phyloP scores from a whole-genome alignment of 176 grass and related monocot species.

The sorghum (Sorghum bicolor) region DNA sequence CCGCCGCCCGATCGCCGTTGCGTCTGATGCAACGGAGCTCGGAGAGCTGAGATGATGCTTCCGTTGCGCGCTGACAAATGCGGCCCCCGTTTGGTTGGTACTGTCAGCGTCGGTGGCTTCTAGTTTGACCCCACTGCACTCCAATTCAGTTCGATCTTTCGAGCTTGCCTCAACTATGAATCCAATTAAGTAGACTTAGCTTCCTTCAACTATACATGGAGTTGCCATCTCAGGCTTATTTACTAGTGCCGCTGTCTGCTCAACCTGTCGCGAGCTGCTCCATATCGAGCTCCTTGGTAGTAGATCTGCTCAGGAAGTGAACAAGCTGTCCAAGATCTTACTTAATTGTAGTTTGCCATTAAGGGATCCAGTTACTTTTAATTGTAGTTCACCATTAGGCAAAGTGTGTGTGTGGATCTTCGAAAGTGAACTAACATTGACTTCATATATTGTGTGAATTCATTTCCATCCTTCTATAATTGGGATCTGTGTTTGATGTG shows the following conservation, averaged over 20 bases:
- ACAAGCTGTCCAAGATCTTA: not conserved
- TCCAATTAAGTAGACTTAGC: not conserved
- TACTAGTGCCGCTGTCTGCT: not conserved
- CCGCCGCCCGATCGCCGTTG: constrained; percentile 19
- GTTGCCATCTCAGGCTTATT: not conserved
- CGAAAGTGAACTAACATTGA: not conserved
- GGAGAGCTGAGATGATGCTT: not conserved
- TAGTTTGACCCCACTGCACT: not conserved
- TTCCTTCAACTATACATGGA: not conserved
- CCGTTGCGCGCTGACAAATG: constrained; percentile 26
- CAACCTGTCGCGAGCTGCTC: not conserved
- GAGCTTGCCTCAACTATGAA: not conserved
- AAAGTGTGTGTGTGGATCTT: constrained; percentile 1
- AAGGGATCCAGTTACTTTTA: not conserved
- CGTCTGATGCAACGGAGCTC: not conserved
- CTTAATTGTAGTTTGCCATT: not conserved
- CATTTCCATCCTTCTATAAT: not conserved
- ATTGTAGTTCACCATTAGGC: not conserved
- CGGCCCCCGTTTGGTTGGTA: not conserved
- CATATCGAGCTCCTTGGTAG: not conserved
- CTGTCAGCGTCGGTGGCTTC: constrained; percentile 22
- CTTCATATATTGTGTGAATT: not conserved
- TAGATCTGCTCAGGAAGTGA: constrained; percentile 22
- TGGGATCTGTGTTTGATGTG: constrained; percentile 33
- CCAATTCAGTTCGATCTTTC: not conserved